These are phyloP conservation scores for Neurospora sp. DNA, from an alignment of 495 filamentous ascomycete species.

Conservation along the genomic window DNA sequence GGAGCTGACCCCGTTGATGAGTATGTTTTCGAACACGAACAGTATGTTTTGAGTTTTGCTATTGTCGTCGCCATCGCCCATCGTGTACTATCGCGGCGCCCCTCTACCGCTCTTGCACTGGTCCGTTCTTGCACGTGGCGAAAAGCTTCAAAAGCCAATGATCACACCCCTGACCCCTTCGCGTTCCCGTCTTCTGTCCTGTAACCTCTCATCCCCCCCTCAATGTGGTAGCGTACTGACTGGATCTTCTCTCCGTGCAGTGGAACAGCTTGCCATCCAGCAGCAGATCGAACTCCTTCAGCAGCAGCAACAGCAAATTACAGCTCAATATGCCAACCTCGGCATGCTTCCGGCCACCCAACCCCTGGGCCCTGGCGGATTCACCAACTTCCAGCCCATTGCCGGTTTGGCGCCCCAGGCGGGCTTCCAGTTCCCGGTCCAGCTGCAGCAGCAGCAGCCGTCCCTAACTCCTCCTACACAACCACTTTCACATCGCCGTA, in stretches of 20 bases:
- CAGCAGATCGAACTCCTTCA: conserved; percentile 98
- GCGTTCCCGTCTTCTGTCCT: not conserved
- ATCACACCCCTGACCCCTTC: not conserved
- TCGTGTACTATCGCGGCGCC: not conserved
- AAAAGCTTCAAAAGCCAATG: not conserved
- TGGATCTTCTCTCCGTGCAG: conserved; percentile 29
- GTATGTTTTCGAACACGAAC: conserved; percentile 58
- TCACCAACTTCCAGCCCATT: conserved; percentile 58
- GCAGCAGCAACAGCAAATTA: conserved; percentile 96
- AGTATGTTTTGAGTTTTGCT: conserved; percentile 32
- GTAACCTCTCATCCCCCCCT: not conserved
- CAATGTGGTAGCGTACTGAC: conserved; percentile 16
- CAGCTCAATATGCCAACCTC: conserved; percentile 94
- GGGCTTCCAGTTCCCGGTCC: conserved; percentile 84
- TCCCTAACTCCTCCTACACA: conserved; percentile 68
- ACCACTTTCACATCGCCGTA: conserved; percentile 84
- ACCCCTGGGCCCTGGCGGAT: conserved; percentile 55
- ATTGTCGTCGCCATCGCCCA: not conserved
- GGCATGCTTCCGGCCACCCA: conserved; percentile 82
- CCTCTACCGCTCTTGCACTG: not conserved
- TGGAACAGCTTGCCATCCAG: conserved; percentile 98
- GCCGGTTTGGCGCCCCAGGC: conserved; percentile 73
- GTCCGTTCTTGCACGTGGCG: not conserved
- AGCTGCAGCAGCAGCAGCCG: conserved; percentile 61
- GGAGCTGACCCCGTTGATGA: conserved; percentile 96